Base-by-base conservation (phyloP, 2,329 filamentous ascomycete genomes). In the Calonectria henricotiae region DNA sequence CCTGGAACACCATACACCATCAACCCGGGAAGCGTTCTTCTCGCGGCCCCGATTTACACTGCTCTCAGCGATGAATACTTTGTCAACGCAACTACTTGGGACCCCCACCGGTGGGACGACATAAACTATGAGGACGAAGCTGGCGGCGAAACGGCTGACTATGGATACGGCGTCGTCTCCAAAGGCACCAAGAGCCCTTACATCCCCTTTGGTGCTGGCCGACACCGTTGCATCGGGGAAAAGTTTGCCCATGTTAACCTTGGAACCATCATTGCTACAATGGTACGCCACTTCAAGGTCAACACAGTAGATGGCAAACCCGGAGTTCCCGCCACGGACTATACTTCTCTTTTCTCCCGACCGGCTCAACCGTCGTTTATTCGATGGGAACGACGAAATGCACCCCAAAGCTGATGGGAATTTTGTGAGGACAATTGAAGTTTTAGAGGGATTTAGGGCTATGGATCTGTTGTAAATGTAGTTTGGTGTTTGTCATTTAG, bases 191-290 rank as follows among this genome's bases (percentile, higher is more conserved):
- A 74, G 39, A 84, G 81, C 35, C 80, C 79, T 2, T 82, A 93
- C 77, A 83, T 94, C 2, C 92, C 92, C 0, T 94, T 94, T 76
- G 92, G 92, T 2, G 92, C 91, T 0, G 92, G 92, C 0, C 85
- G 92, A 51, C 92, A 94, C 80, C 85, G 92, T 23, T 94, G 92
- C 76, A 93, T 94, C 69, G 92, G 92, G 20, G 92, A 94, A 83
- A 92, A 93, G 79, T 94, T 94, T 79, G 92, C 92, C 0, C 93
- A 94, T 75, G 81, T 92, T 51, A 92, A 94, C 77, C 79, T 94
- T 47, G 86, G 87, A 17, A 89, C 89, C 9, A 93, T 94, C 70
- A 81, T 93, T 27, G 86, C 87, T 0, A 89, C 87, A 0, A 80
- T 93, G 70, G 87, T 93, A 11, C 83, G 91, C 12, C 83, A 89